A percentile compares a stretch with the other conserved stretches of the same genome.
Evolutionary conservation across 345 rosid genomes (phyloP).

Genomic region (Hibiscus tridactylites): DNA sequence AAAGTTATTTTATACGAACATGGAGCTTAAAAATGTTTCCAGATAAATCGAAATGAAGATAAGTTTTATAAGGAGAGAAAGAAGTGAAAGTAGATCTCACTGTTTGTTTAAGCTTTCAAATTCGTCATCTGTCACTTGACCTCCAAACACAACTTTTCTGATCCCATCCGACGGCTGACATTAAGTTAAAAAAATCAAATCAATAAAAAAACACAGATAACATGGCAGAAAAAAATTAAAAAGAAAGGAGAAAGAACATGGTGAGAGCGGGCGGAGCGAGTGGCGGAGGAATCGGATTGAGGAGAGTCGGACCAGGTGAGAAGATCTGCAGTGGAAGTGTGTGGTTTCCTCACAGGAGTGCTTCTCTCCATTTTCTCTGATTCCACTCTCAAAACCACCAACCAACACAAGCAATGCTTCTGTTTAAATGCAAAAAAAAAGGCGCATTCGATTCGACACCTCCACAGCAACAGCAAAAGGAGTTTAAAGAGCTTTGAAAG

Average conservation of each 20-base stretch:
- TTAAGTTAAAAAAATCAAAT: constrained; percentile 2
- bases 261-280: constrained; percentile 65
- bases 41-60: no score
- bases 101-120: constrained; percentile 73
- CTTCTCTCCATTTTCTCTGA: constrained; percentile 49
- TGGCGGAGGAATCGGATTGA: constrained; percentile 33
- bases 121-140: constrained; percentile 96
- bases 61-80: no score
- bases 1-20: no score
- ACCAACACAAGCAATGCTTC: neutral
- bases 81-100: constrained; percentile 23
- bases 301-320: constrained; percentile 74
- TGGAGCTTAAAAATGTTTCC: no score
- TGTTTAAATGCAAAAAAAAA: no score
- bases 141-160: constrained; percentile 92
- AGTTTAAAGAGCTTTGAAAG: no score
- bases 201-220: constrained; percentile 7
- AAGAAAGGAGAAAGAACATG: constrained; percentile 34
- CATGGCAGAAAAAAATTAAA: neutral
- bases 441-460: no score
- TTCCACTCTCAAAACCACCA: neutral
- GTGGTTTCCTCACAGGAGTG: constrained; percentile 73
- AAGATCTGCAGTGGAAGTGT: constrained; percentile 85
- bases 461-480: no score
- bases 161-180: constrained; percentile 92